A percentile compares a stretch with the other conserved stretches of the same genome.
Evolutionary conservation across 306 rosid genomes (phyloP).

Genomic region (Parietaria judaica): DNA sequence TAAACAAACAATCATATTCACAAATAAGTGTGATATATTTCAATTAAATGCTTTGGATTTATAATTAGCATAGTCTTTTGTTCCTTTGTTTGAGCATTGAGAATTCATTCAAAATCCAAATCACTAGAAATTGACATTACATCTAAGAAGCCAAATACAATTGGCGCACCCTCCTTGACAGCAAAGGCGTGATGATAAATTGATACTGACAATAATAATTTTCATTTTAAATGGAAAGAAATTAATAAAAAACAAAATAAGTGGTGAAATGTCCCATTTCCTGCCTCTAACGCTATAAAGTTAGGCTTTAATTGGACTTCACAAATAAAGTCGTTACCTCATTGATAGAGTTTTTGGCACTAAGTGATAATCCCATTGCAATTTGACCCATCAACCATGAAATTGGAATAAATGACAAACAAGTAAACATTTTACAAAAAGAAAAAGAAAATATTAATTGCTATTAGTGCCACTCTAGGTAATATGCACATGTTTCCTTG

Average conservation of each 20-base stretch:
- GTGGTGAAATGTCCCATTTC: conserved; percentile 1
- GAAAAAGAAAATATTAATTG: neutral
- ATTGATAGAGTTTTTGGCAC: neutral
- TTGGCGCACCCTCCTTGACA: conserved; percentile 4
- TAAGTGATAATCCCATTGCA: neutral
- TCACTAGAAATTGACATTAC: conserved; percentile 3
- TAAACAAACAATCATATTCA: neutral
- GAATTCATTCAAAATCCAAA: neutral
- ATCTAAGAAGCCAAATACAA: neutral
- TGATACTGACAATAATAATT: too few relatives aligned
- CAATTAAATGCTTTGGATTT: neutral
- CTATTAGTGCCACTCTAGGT: too few relatives aligned
- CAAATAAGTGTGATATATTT: neutral
- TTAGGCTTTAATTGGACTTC: neutral
- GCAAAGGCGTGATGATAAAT: neutral
- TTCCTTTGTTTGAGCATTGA: neutral
- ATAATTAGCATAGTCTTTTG: too few relatives aligned
- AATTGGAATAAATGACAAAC: neutral
- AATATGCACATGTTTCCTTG: too few relatives aligned
- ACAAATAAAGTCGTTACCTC: conserved; percentile 2
- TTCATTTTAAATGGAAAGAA: neutral
- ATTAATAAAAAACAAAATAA: neutral
- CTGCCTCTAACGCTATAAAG: neutral
- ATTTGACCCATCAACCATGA: conserved; percentile 10
- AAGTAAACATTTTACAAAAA: neutral